Conservation (phyloP, 208 protist species). For the Wallacemonas rigidus region DNA sequence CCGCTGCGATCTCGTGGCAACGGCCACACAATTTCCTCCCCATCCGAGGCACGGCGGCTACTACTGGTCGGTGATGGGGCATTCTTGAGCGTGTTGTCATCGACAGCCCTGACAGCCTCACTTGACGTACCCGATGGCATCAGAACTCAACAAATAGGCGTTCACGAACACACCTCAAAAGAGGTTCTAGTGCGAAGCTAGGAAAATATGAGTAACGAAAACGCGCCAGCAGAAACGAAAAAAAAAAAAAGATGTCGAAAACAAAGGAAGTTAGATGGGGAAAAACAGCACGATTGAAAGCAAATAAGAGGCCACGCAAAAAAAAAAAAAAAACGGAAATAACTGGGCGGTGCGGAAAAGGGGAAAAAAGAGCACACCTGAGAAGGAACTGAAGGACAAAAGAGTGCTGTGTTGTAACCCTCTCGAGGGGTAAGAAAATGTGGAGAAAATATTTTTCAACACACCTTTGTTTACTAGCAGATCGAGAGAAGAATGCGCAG, state of each 20-base stretch:
- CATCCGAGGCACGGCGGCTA: slow-evolving; percentile 11
- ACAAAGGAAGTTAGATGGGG: background rate
- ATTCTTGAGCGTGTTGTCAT: background rate
- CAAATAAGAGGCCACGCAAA: background rate
- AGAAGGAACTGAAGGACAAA: too few species aligned
- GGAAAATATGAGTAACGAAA: background rate
- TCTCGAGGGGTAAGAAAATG: too few species aligned
- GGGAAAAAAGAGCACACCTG: background rate
- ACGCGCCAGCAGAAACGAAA: background rate
- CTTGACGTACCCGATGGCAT: background rate
- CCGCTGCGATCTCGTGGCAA: background rate
- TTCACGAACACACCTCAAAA: background rate
- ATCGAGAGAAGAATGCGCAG: too few species aligned
- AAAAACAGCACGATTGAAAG: background rate
- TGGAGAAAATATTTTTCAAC: too few species aligned
- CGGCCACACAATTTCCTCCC: slow-evolving; percentile 18
- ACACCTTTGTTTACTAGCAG: too few species aligned
- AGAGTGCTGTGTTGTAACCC: too few species aligned
- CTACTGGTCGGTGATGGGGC: slow-evolving; percentile 2
- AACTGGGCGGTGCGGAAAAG: background rate
- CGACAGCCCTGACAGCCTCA: background rate
- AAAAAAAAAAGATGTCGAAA: background rate
- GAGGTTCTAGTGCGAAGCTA: background rate
- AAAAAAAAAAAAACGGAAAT: slow-evolving; percentile 12
- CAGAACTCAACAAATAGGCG: background rate